Conservation (phyloP, 768 basidiomycete species). For the Mycena metata region DNA sequence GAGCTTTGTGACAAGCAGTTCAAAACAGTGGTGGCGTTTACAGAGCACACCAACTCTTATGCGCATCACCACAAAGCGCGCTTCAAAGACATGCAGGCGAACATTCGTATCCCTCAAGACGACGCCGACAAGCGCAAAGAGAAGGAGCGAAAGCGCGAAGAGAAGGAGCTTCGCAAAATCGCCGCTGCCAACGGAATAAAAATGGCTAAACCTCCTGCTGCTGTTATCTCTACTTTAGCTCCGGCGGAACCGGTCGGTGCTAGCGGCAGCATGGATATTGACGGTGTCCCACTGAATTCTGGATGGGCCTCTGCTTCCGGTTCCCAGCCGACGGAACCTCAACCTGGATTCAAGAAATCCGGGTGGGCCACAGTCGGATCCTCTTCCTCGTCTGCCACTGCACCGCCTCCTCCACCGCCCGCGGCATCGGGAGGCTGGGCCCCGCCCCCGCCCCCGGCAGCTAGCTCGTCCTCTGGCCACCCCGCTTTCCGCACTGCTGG, state of each 20-base stretch:
- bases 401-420: constrained; percentile 15
- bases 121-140: constrained; percentile 84
- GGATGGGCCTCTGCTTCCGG: constrained; percentile 63
- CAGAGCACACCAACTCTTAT: constrained; percentile 92
- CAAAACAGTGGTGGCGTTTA: constrained; percentile 87
- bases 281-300: constrained; percentile 56
- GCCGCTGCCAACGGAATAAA: constrained; percentile 87
- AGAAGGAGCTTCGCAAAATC: constrained; percentile 86
- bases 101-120: constrained; percentile 74
- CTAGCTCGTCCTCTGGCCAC: constrained; percentile 43
- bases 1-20: constrained; percentile 90
- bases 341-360: constrained; percentile 57
- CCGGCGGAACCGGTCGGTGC: constrained; percentile 39
- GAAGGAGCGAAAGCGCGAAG: constrained; percentile 88
- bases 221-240: constrained; percentile 36
- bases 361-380: constrained; percentile 65
- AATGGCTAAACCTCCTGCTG: constrained; percentile 61
- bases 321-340: constrained; percentile 39
- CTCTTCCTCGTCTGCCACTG: constrained; percentile 30
- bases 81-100: constrained; percentile 85
- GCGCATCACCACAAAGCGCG: constrained; percentile 90
- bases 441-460: constrained; percentile 35
- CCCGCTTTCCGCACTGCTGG: constrained; percentile 73
- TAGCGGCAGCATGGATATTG: constrained; percentile 45
- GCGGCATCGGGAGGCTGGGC: constrained; percentile 32